Percentiles rank a stretch among this genome's conserved stretches.
Conservation (phyloP, 2,329 filamentous ascomycete species). For the Eurotiales sp. region DNA sequence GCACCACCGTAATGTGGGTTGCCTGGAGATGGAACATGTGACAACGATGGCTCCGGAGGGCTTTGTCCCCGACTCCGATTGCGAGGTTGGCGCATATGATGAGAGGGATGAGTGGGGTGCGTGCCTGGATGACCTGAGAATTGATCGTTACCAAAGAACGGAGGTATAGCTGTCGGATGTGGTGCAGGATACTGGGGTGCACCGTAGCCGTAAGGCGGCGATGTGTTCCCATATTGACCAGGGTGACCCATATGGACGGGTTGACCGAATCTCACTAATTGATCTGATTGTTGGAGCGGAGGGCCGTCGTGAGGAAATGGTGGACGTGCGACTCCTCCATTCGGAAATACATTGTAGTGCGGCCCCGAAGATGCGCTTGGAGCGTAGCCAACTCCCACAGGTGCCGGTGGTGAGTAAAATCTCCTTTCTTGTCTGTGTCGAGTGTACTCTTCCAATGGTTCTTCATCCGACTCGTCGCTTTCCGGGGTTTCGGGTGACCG, state of each 20-base stretch:
- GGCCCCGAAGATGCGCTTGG: conserved; percentile 39
- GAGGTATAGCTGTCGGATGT: conserved; percentile 24
- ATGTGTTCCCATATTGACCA: conserved; percentile 24
- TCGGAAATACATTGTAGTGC: conserved; percentile 33
- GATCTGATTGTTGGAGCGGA: conserved; percentile 28
- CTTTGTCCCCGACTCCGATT: conserved; percentile 29
- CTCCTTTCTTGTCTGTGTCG: conserved; percentile 31
- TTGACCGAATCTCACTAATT: conserved; percentile 30
- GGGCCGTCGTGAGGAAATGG: conserved; percentile 24
- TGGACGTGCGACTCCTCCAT: conserved; percentile 24
- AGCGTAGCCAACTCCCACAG: conserved; percentile 33
- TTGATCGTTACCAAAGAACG: conserved; percentile 28
- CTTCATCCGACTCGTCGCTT: conserved; percentile 63
- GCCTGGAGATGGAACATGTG: conserved; percentile 26
- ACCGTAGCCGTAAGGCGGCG: conserved; percentile 27
- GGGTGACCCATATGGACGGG: conserved; percentile 22
- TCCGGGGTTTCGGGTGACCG: conserved; percentile 53
- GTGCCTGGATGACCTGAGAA: conserved; percentile 24
- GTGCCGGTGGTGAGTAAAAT: conserved; percentile 29
- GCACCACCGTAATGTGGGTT: conserved; percentile 28
- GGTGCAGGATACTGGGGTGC: conserved; percentile 25
- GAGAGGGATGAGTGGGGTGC: conserved; percentile 25
- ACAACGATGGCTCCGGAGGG: conserved; percentile 27
- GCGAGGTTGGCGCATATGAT: conserved; percentile 19
- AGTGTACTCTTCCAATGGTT: conserved; percentile 52